Conservation (phyloP, 2,329 filamentous ascomycete species). For the Chaetomium olivaceum region DNA sequence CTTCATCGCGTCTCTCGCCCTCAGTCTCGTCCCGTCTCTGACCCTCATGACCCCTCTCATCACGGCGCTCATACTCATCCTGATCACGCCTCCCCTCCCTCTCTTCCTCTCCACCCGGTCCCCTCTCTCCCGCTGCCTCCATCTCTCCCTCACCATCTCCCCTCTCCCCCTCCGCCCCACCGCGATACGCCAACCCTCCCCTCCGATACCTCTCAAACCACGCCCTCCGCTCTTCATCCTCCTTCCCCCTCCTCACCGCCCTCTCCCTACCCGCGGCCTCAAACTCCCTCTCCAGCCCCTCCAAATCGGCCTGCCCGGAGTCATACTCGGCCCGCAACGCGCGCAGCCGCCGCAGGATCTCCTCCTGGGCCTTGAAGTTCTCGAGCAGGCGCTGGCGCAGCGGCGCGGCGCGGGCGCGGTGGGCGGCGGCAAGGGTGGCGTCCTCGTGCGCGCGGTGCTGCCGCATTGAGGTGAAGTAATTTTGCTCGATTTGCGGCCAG, state of each 20-base stretch:
- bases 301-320: neutral
- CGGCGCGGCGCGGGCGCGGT: constrained; percentile 31
- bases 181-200: constrained; percentile 16
- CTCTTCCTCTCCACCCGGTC: too few relatives aligned
- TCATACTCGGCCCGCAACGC: constrained; percentile 12
- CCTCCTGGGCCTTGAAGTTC: constrained; percentile 36
- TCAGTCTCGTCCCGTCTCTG: neutral
- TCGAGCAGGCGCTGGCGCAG: constrained; percentile 29
- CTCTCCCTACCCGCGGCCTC: neutral
- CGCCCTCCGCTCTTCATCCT: constrained; percentile 18
- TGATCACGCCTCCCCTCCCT: too few relatives aligned
- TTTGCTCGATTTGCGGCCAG: constrained; percentile 44
- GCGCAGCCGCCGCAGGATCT: constrained; percentile 18
- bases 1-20: neutral
- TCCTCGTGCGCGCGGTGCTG: constrained; percentile 34
- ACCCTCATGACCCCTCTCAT: neutral
- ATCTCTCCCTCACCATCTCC: too few relatives aligned
- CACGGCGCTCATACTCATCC: neutral
- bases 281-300: constrained; percentile 5
- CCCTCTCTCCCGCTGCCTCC: too few relatives aligned
- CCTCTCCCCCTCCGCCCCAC: neutral
- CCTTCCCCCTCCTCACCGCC: neutral
- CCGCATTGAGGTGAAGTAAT: constrained; percentile 34
- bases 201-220: constrained; percentile 23
- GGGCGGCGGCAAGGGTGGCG: constrained; percentile 38